Conservation (phyloP, 768 basidiomycete species). For the Boletus pseudopeckii region DNA sequence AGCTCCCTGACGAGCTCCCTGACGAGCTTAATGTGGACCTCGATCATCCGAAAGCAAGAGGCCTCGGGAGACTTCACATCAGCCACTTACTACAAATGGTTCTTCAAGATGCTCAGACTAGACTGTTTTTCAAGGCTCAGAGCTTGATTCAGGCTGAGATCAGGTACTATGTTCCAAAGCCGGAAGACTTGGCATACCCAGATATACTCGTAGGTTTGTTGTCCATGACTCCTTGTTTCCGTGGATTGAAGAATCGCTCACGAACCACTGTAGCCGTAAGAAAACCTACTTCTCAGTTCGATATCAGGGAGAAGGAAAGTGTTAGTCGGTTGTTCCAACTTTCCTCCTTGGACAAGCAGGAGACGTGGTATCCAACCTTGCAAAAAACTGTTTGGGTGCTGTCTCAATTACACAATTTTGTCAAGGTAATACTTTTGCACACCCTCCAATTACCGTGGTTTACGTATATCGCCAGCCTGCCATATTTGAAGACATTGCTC, state of each 20-base stretch:
- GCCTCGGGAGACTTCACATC: conserved; percentile 67
- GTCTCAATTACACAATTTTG: conserved; percentile 84
- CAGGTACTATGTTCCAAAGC: conserved; percentile 71
- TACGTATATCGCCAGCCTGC: conserved; percentile 57
- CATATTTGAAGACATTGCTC: conserved; percentile 95
- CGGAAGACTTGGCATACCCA: conserved; percentile 84
- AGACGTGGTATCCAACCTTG: conserved; percentile 91
- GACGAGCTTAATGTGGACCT: conserved; percentile 39
- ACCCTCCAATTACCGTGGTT: neutral
- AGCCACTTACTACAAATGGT: conserved; percentile 83
- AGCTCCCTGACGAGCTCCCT: conserved; percentile 28
- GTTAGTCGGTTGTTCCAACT: conserved; percentile 67
- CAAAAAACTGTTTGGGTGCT: conserved; percentile 89
- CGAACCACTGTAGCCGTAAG: conserved; percentile 38
- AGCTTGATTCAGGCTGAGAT: conserved; percentile 88
- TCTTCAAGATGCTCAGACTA: conserved; percentile 92
- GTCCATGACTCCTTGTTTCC: neutral
- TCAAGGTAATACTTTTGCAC: conserved; percentile 59
- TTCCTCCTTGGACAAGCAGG: conserved; percentile 67
- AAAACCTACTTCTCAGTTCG: conserved; percentile 41
- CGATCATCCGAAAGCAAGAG: conserved; percentile 35
- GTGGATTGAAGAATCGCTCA: conserved; percentile 2
- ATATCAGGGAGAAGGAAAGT: conserved; percentile 65
- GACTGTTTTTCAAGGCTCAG: conserved; percentile 95
- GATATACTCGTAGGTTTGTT: conserved; percentile 69